Evolutionary conservation across 176 grass and related monocot genomes (phyloP).

Genomic region (Carex myosuroides): DNA sequence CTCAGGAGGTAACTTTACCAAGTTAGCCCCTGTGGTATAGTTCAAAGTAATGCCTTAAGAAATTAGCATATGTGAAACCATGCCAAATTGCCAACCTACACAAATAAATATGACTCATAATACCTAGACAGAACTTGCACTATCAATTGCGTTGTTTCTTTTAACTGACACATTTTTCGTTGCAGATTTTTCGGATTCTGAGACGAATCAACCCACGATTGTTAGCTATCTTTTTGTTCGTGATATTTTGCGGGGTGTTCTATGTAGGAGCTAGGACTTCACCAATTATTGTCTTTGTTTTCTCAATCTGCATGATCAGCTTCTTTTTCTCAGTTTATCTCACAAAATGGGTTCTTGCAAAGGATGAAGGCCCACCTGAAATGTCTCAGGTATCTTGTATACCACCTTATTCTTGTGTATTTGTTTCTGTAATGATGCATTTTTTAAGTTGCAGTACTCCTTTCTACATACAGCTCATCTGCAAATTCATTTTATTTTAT

Average conservation of each 20-base stretch:
- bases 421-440: not conserved
- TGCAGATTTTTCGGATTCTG: slow-evolving; percentile 76
- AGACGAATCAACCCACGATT: slow-evolving; percentile 80
- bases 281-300: slow-evolving; percentile 89
- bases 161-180: slow-evolving; percentile 6
- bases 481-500: not conserved
- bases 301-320: slow-evolving; percentile 85
- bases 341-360: slow-evolving; percentile 98
- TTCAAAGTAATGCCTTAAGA: not conserved
- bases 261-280: slow-evolving; percentile 89
- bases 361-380: slow-evolving; percentile 98
- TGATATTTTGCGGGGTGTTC: slow-evolving; percentile 66
- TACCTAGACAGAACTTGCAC: not conserved
- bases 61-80: not conserved
- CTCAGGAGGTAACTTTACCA: not conserved
- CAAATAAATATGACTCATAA: slow-evolving; percentile 2
- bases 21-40: not conserved
- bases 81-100: not conserved
- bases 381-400: slow-evolving; percentile 71
- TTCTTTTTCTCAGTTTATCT: slow-evolving; percentile 93
- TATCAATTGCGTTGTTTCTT: slow-evolving; percentile 19
- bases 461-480: not conserved
- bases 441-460: not conserved
- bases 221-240: slow-evolving; percentile 57
- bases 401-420: not conserved